These are phyloP conservation scores for Penicillium nordicum DNA, from an alignment of 2,329 filamentous ascomycete species.

Conservation along the genomic window DNA sequence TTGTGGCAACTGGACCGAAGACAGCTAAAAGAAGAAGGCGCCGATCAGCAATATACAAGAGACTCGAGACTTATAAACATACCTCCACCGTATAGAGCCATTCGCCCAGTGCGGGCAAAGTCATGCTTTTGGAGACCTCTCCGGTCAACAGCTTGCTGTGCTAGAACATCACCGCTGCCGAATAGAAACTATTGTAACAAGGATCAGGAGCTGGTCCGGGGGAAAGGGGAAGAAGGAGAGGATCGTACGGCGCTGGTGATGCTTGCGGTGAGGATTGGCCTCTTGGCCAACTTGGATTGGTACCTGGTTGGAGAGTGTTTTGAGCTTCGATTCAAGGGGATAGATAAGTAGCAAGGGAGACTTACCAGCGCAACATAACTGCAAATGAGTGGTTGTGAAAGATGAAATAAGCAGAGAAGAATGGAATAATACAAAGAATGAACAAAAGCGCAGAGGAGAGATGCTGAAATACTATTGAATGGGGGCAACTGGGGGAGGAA, in stretches of 20 bases:
- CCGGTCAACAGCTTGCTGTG: conserved; percentile 86
- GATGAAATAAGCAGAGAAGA: neutral
- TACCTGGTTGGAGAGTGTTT: conserved; percentile 59
- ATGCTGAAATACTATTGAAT: neutral
- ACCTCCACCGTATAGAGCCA: conserved; percentile 51
- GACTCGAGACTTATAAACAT: conserved; percentile 12
- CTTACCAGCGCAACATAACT: conserved; percentile 39
- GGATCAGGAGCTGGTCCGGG: neutral
- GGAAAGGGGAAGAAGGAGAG: neutral
- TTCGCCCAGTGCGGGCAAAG: conserved; percentile 46
- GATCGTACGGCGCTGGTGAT: conserved; percentile 70
- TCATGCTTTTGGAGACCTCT: conserved; percentile 75
- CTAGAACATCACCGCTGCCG: conserved; percentile 82
- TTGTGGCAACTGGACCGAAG: conserved; percentile 84
- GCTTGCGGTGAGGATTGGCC: conserved; percentile 85
- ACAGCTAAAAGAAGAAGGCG: conserved; percentile 48
- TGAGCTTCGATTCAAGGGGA: conserved; percentile 14
- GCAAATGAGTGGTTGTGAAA: neutral
- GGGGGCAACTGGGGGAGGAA: conserved; percentile 1
- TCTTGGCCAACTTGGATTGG: conserved; percentile 72
- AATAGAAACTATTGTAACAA: conserved; percentile 65
- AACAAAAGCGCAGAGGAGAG: neutral
- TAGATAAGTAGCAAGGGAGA: conserved; percentile 7
- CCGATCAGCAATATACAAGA: neutral
- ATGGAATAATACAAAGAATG: conserved; percentile 1